Evolutionary conservation across 805 yeast genomes (phyloP), one percentile per base, ranked within the genome.

Genomic region (Saccharomycopsis schoenii): DNA sequence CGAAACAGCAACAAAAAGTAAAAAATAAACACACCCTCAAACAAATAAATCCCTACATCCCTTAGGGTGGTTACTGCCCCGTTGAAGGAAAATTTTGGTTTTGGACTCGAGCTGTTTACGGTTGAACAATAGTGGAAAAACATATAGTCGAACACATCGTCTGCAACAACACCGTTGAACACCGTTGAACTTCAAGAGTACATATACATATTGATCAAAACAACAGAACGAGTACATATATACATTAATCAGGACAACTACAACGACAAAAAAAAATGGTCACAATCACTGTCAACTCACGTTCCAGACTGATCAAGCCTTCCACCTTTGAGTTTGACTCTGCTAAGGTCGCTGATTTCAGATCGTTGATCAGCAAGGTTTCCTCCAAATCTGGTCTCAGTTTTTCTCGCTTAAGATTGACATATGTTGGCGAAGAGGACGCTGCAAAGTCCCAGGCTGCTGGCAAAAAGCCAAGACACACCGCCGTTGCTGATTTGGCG

Each of bases 301-400:
- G 92, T 62, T 85, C 90, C 15, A 81, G 79, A 67, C 70, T 76
- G 39, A 72, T 87, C 67, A 81, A 78, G 66, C 78, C 80, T 60
- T 76, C 81, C 65, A 19, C 29, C 29, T 73, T 76, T 61, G 75
- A 70, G 50, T 69, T 68, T 29, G 43, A 47, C 70, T 29, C 69
- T 67, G n/a, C 59, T 66, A 21, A 68, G 67, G 24, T 59, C 76
- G 65, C 73, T 71, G 62, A 79, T 77, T 64, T 78, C 71, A 57
- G 78, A 76, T 21, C 52, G 47, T 73, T 85, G 56, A 68, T 77
- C 54, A 69, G 69, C 19, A 68, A 74, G 58, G 71, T 86, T 62
- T 76, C 84, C 34, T 67, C 69, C 34, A 72, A 74, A 19, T 81
- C 82, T 64, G 64, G 64, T 2, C 70, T 80, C 51, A 78, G 80